Conservation (phyloP, 306 rosid genomes). For the Morella rubra region DNA sequence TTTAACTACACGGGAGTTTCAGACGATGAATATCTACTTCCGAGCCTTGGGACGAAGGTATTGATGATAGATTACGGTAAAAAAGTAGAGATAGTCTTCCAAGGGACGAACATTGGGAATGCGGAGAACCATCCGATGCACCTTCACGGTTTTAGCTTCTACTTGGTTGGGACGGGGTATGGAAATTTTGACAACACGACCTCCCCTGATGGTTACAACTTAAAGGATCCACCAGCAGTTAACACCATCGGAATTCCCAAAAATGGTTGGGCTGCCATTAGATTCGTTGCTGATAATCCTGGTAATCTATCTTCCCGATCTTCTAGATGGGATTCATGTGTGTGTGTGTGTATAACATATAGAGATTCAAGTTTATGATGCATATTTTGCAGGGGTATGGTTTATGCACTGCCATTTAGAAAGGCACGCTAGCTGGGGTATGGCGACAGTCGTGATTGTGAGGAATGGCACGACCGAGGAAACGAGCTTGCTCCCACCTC, state of each 20-base stretch:
- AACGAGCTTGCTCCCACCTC: slow-evolving; percentile 35
- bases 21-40: not conserved
- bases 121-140: slow-evolving; percentile 13
- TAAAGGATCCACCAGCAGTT: slow-evolving; percentile 6
- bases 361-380: no score
- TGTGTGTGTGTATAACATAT: not conserved
- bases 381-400: slow-evolving; percentile 38
- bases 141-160: slow-evolving; percentile 12
- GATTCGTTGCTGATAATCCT: slow-evolving; percentile 31
- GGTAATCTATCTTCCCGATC: not conserved
- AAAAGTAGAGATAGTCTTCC: not conserved
- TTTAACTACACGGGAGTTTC: not conserved
- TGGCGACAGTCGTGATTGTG: slow-evolving; percentile 36
- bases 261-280: slow-evolving; percentile 12
- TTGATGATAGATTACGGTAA: not conserved
- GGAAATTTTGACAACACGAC: slow-evolving; percentile 7
- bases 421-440: slow-evolving; percentile 42
- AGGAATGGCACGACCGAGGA: slow-evolving; percentile 30
- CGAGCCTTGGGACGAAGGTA: not conserved
- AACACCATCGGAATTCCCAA: slow-evolving; percentile 20
- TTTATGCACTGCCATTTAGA: slow-evolving; percentile 46
- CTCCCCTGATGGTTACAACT: slow-evolving; percentile 10
- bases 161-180: slow-evolving; percentile 8
- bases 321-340: not conserved
- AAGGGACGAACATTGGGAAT: not conserved